Conservation (phyloP, 2,329 filamentous ascomycete species). For the Fusarium sp. region DNA sequence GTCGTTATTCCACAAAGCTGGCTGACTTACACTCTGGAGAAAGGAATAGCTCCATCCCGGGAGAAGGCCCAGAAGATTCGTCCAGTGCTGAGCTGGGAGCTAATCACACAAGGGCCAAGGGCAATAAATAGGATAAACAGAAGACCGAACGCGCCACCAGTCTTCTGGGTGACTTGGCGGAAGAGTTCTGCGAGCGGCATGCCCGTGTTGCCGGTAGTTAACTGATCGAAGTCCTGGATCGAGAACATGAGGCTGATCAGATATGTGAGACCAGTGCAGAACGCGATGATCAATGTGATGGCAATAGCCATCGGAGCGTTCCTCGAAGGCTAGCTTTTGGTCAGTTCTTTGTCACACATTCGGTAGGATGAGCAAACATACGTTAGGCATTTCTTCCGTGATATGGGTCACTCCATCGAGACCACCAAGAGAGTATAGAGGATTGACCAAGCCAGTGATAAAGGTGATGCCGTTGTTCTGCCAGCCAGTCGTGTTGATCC, state of each 20-base stretch:
- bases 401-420: conserved; percentile 14
- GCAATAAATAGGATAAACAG: background rate
- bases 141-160: conserved; percentile 1
- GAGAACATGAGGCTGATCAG: conserved; percentile 17
- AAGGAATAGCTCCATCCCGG: background rate
- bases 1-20: accelerated
- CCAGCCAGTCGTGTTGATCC: conserved; percentile 22
- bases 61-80: conserved; percentile 24
- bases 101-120: conserved; percentile 4
- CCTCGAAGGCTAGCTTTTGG: background rate
- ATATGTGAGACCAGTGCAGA: conserved; percentile 12
- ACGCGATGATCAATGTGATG: conserved; percentile 3
- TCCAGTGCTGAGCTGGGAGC: conserved; percentile 15
- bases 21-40: background rate
- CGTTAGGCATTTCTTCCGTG: conserved; percentile 24
- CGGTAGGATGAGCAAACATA: background rate
- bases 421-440: conserved; percentile 8
- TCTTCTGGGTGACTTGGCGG: conserved; percentile 5
- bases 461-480: conserved; percentile 10
- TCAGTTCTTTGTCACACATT: accelerated
- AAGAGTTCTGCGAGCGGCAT: conserved; percentile 17
- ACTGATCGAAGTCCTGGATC: background rate
- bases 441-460: conserved; percentile 7
- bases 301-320: conserved; percentile 13
- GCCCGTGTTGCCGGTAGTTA: accelerated